A percentile compares a stretch with the other conserved stretches of the same genome.
Conservation (phyloP, 2,329 filamentous ascomycete genomes). For the Pseudogymnoascus sp. region DNA sequence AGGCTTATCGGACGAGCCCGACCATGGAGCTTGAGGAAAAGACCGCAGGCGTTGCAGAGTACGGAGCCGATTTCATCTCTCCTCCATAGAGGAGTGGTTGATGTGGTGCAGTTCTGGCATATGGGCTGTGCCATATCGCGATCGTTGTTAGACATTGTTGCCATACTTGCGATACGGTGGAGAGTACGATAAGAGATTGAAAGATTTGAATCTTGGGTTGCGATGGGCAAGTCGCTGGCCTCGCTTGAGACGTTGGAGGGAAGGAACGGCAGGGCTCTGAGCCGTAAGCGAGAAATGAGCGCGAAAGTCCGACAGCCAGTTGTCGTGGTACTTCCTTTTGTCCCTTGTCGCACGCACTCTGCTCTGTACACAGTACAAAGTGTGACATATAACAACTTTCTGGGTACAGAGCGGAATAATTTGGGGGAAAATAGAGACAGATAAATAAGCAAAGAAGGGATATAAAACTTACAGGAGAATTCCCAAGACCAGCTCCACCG, state of each 20-base stretch:
- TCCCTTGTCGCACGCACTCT: slow-evolving; percentile 5
- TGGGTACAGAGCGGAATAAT: too few species aligned
- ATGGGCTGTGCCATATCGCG: slow-evolving; percentile 68
- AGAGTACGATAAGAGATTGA: slow-evolving; percentile 12
- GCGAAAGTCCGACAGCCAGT: slow-evolving; percentile 10
- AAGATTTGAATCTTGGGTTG: slow-evolving; percentile 12
- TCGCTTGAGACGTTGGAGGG: slow-evolving; percentile 1
- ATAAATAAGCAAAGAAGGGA: slow-evolving; percentile 19
- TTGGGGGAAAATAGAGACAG: slow-evolving; percentile 9
- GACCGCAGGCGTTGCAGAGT: slow-evolving; percentile 94
- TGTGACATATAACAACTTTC: background rate
- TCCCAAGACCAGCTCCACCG: slow-evolving; percentile 46
- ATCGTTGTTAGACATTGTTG: slow-evolving; percentile 41
- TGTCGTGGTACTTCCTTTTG: background rate
- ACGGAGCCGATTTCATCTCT: slow-evolving; percentile 93
- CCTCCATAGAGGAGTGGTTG: slow-evolving; percentile 93
- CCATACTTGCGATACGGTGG: slow-evolving; percentile 33
- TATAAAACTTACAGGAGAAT: slow-evolving; percentile 44
- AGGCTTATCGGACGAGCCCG: slow-evolving; percentile 88
- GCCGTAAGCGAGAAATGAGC: slow-evolving; percentile 15
- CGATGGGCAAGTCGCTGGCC: slow-evolving; percentile 10
- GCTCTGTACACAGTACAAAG: background rate
- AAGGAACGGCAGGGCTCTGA: slow-evolving; percentile 5
- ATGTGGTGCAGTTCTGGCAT: slow-evolving; percentile 93
- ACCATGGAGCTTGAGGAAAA: slow-evolving; percentile 95